These are phyloP conservation scores for Nicotiana sylvestris DNA, from an alignment of 257 asterid genomes.

Conservation along the genomic window DNA sequence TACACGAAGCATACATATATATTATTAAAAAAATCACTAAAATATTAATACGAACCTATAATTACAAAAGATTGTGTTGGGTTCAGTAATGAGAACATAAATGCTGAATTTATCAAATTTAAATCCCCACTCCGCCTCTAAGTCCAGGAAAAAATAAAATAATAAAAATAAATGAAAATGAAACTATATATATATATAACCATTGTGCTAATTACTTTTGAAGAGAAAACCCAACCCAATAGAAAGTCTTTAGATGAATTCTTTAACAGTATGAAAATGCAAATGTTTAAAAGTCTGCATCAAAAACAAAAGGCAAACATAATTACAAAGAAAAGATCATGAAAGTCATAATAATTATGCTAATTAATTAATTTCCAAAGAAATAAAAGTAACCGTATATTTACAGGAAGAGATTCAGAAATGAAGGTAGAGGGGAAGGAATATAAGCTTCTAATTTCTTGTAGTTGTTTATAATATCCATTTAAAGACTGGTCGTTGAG, in stretches of 20 bases:
- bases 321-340: not conserved
- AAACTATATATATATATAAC: not conserved
- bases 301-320: not conserved
- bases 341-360: not conserved
- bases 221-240: not conserved
- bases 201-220: not conserved
- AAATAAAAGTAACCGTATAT: not conserved
- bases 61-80: not conserved
- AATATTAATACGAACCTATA: not conserved
- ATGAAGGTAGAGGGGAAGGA: constrained; percentile 1
- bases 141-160: not conserved
- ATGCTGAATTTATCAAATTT: not conserved
- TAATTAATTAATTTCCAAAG: not conserved
- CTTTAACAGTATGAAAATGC: not conserved
- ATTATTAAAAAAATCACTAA: not conserved
- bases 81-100: not conserved
- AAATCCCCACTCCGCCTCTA: not conserved
- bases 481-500: not conserved
- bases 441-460: not conserved
- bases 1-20: not conserved
- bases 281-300: not conserved
- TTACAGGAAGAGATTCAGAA: not conserved
- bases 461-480: not conserved
- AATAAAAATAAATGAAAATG: too few relatives aligned
- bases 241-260: not conserved